These are phyloP conservation scores for Salvia splendens DNA, from an alignment of 257 asterid genomes.

Conservation along the genomic window DNA sequence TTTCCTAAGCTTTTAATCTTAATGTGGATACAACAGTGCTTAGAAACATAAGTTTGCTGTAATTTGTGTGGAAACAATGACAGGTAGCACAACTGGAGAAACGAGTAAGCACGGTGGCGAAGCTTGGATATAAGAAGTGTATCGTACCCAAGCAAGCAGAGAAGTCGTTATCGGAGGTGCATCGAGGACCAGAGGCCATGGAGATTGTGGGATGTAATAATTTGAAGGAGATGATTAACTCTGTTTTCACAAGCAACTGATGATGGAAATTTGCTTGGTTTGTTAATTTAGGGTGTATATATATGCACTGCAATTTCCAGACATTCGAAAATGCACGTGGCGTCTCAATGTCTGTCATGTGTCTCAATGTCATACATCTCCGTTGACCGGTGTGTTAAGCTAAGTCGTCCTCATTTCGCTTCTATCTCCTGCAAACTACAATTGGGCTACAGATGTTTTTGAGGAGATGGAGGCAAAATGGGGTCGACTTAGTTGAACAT, in stretches of 20 bases:
- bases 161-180: slow-evolving; percentile 43
- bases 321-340: not conserved
- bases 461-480: too few relatives aligned
- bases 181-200: slow-evolving; percentile 41
- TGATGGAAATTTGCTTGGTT: not conserved
- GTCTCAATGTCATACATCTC: not conserved
- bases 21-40: not conserved
- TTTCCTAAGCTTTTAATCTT: too few relatives aligned
- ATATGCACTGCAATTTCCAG: not conserved
- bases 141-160: slow-evolving; percentile 68
- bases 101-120: slow-evolving; percentile 68
- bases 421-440: too few relatives aligned
- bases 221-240: slow-evolving; percentile 84
- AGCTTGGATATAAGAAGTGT: slow-evolving; percentile 84
- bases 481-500: too few relatives aligned
- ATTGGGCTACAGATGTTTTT: too few relatives aligned
- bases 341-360: too few relatives aligned
- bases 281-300: not conserved
- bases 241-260: slow-evolving; percentile 51
- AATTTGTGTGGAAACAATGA: not conserved
- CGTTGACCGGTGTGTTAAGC: too few relatives aligned
- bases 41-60: too few relatives aligned
- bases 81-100: slow-evolving; percentile 90
- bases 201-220: slow-evolving; percentile 70
- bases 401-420: too few relatives aligned